Evolutionary conservation across 116 monocot genomes (phyloP).

Genomic region (Posidonia oceanica): DNA sequence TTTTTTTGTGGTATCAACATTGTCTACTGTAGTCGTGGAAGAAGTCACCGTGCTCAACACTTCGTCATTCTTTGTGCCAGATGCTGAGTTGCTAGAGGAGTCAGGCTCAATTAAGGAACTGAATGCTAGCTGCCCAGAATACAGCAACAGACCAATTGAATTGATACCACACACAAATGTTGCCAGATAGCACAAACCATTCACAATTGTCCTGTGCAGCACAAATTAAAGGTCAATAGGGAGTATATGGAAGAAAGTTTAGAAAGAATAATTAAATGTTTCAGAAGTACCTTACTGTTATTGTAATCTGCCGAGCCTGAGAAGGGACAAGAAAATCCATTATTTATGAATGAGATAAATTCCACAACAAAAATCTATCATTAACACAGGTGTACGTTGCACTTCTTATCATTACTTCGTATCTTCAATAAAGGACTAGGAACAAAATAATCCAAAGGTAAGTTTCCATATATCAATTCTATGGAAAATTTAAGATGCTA

Average conservation of each 20-base stretch:
- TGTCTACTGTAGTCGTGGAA: background rate
- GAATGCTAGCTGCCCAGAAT: slow-evolving; percentile 62
- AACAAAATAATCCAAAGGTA: too few relatives aligned
- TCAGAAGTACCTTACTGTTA: slow-evolving; percentile 65
- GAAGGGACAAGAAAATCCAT: slow-evolving; percentile 7
- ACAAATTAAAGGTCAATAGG: background rate
- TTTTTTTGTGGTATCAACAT: background rate
- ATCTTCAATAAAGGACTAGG: too few relatives aligned
- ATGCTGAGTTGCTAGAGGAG: background rate
- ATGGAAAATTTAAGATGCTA: too few relatives aligned
- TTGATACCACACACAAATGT: slow-evolving; percentile 89
- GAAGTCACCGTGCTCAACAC: background rate
- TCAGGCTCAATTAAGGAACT: slow-evolving; percentile 35
- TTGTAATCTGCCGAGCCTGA: slow-evolving; percentile 85
- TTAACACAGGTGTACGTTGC: too few relatives aligned
- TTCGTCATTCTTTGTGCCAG: background rate
- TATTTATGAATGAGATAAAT: background rate
- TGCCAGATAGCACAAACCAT: slow-evolving; percentile 84
- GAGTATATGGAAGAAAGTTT: background rate
- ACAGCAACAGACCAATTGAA: slow-evolving; percentile 68
- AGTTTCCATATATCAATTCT: too few relatives aligned
- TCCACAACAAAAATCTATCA: background rate
- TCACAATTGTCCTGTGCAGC: slow-evolving; percentile 68
- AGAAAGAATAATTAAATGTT: background rate
- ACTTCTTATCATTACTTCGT: too few relatives aligned